Evolutionary conservation across 2,329 filamentous ascomycete species (phyloP).

Genomic region (Drechmeria coniospora): DNA sequence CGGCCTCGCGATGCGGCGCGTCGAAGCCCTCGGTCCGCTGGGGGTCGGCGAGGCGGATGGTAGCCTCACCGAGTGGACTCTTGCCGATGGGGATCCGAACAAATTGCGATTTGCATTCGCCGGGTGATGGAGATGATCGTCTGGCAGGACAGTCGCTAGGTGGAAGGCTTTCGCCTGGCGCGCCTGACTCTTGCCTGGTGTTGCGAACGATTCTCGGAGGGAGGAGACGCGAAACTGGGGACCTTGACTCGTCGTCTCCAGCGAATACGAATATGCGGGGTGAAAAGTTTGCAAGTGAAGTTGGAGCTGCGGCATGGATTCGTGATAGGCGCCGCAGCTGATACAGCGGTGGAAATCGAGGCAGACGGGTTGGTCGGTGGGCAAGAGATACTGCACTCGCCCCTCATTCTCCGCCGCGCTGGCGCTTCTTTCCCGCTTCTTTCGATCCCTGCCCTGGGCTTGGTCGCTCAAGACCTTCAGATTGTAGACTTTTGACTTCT

Average conservation of each 20-base stretch:
- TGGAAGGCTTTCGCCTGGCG: constrained; percentile 27
- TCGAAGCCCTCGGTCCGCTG: constrained; percentile 5
- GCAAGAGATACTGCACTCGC: constrained; percentile 29
- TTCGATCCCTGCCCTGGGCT: constrained; percentile 36
- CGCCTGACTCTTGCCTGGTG: constrained; percentile 21
- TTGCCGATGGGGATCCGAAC: constrained; percentile 9
- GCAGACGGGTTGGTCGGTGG: constrained; percentile 26
- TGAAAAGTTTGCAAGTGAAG: constrained; percentile 32
- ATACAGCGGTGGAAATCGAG: constrained; percentile 36
- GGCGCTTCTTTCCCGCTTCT: constrained; percentile 17
- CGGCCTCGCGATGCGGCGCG: constrained; percentile 5
- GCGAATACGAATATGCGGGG: constrained; percentile 27
- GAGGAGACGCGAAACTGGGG: constrained; percentile 24
- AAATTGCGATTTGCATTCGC: constrained; percentile 21
- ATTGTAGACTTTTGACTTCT: constrained; percentile 39
- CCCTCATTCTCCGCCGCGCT: constrained; percentile 18
- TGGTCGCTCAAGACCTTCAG: constrained; percentile 43
- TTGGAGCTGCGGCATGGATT: constrained; percentile 31
- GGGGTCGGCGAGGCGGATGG: constrained; percentile 10
- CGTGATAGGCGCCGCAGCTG: constrained; percentile 31
- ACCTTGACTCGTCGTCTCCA: constrained; percentile 19
- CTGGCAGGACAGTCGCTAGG: constrained; percentile 25
- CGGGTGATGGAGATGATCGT: constrained; percentile 30
- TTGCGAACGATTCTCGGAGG: constrained; percentile 11
- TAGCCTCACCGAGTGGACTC: constrained; percentile 8